These are phyloP conservation scores for Hypocreales sp. DNA, from an alignment of 2,329 filamentous ascomycete genomes.

Conservation along the genomic window DNA sequence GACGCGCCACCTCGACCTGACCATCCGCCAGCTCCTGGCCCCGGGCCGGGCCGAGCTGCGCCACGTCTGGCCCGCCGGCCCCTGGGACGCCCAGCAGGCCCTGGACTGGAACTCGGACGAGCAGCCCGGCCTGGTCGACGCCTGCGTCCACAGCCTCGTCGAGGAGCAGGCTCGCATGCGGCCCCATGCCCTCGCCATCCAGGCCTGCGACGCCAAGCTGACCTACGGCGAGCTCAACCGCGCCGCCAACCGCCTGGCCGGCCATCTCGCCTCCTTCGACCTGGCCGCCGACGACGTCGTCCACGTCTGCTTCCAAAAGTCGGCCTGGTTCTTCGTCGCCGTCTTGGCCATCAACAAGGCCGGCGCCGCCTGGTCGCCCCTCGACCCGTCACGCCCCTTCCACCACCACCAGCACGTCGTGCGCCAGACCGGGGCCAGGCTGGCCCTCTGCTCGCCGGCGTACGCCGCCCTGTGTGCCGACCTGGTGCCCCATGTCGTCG, in stretches of 20 bases:
- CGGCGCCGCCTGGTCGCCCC: constrained; percentile 3
- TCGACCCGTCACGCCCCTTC: constrained; percentile 2
- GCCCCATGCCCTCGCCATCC: constrained; percentile 19
- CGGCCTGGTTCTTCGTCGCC: constrained; percentile 2
- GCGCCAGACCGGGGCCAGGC: neutral
- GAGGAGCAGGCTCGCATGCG: constrained; percentile 16
- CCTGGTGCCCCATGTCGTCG: constrained; percentile 1
- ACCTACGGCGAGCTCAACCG: constrained; percentile 23
- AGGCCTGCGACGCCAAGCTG: constrained; percentile 27
- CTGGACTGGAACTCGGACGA: neutral
- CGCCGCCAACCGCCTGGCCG: constrained; percentile 21
- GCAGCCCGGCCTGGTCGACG: constrained; percentile 1
- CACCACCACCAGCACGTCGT: neutral
- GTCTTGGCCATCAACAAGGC: constrained; percentile 4
- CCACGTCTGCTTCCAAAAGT: constrained; percentile 5
- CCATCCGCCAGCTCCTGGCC: neutral
- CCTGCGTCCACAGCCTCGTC: constrained; percentile 26
- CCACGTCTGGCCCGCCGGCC: neutral
- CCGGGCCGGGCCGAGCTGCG: neutral
- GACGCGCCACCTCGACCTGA: constrained; percentile 1
- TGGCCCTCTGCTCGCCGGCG: neutral
- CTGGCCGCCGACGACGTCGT: neutral
- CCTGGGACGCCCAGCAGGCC: constrained; percentile 1
- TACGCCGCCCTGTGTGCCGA: neutral
- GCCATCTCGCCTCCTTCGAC: constrained; percentile 11